Base-by-base conservation (phyloP, 1,284 basidiomycete genomes). In the Exsudoporus floridanus region DNA sequence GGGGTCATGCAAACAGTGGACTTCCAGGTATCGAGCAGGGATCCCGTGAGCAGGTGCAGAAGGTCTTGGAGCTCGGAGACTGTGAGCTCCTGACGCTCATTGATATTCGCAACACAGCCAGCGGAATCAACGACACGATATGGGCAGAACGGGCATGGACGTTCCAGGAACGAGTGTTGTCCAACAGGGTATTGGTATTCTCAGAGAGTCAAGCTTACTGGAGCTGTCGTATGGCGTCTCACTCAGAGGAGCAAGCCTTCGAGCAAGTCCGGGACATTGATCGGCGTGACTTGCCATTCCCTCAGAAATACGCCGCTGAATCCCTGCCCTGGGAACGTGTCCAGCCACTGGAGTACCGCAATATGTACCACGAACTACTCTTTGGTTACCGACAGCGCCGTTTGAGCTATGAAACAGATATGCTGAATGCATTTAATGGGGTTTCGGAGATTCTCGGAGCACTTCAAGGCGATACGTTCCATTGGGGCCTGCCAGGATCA, bases 141-240 rank as follows among this genome's bases (percentile, higher is more conserved):
- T 63, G 62, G 62, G 48, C 44, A 14, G 30, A 49, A 10, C 46
- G 61, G 19, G 63, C 43, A 7, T 65, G 63, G 60, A 63, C 60
- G 6, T 65, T 65, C 36, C 63, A 62, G 35, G 60, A 62, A 21
- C 58, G 58, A 33, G 16, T 58, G 2, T 25, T 65, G 28, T 62
- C 63, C 4, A 50, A 35, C 34, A 63, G 60, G 23, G 39, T 57
- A 6, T 41, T 62, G 34, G 58, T 61, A 16, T 63, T 59, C 53
- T 61, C 61, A 7, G 34, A 54, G 21, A 34, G 6, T 30, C 61
- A 62, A 9, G 63, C 52, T 8, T 63, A 65, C 14, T 62, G 60
- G 63, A 53, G 9, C 28, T 62, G 60, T 42, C 50, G 49, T 21
- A 34, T 14, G 4, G 57, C 44, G 27, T 43, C 52, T 1, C 33